phyloP scores from a whole-genome alignment of 805 yeast species.

The Ogataea salicorniae region DNA sequence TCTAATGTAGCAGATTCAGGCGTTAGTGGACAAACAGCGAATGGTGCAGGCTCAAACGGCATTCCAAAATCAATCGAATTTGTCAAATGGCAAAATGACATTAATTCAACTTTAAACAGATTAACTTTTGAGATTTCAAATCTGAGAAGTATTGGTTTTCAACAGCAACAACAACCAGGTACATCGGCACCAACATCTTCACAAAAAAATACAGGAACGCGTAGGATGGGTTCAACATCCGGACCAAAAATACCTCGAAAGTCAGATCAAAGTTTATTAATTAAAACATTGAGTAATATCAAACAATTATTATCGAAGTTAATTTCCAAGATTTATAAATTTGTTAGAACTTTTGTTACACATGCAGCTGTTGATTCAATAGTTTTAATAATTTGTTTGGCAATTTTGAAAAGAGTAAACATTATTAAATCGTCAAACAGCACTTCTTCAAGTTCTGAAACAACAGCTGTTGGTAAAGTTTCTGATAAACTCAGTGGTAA shows the following conservation, averaged over 20 bases:
- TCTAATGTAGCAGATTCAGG: conserved; percentile 7
- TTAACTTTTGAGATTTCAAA: conserved; percentile 37
- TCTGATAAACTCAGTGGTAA: background rate
- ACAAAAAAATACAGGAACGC: background rate
- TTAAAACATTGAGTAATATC: conserved; percentile 1
- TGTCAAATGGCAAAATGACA: conserved; percentile 49
- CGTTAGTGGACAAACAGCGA: background rate
- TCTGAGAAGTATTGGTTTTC: conserved; percentile 14
- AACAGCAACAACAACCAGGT: conserved; percentile 8
- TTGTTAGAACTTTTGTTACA: conserved; percentile 9
- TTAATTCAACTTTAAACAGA: conserved; percentile 41
- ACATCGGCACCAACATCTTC: background rate
- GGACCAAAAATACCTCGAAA: background rate
- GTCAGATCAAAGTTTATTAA: background rate
- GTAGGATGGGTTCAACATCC: background rate
- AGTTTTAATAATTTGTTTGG: conserved; percentile 11
- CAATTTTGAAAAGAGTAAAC: conserved; percentile 11
- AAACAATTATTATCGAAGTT: conserved; percentile 5
- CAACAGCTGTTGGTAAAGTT: background rate
- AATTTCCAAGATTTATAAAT: conserved; percentile 7
- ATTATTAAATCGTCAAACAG: background rate
- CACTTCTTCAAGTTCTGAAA: background rate
- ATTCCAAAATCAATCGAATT: conserved; percentile 33
- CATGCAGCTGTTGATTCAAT: conserved; percentile 22
- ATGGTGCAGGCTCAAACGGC: conserved; percentile 5